Evolutionary conservation across 345 rosid genomes (phyloP), one percentile per base, ranked within the genome.

Genomic region (Populus alba): DNA sequence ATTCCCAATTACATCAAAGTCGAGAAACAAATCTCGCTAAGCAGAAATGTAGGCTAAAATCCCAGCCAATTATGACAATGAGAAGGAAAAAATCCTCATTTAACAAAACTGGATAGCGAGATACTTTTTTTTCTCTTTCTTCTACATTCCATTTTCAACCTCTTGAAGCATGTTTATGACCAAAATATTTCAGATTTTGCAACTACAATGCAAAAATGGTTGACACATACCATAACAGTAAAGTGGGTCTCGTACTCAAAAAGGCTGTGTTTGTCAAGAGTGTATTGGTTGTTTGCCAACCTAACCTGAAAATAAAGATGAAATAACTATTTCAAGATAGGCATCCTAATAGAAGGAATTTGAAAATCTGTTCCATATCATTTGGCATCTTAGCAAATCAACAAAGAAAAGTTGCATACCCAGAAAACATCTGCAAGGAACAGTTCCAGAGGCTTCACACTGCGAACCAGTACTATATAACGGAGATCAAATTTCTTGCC

Each of bases 171-270:
- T 20, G 68, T 35, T 49, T 43, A 59, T 15, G 25, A 53, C 70
- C 13, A n/a, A 62, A 59, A 37, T 63, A 37, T 41, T 55, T 38
- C 5, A 49, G 15, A 17, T 20, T 25, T 13, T 15, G 17, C 12
- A 61, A 74, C 53, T 49, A 51, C 12, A 53, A n/a, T 18, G 23
- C 22, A 35, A 29, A 3, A 49, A 70, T 38, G 68, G 75, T 23
- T 65, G 47, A 38, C 31, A 79, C 91, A 49, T 90, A 95, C 99
- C 99, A 95, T 95, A 43, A 95, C 99, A 31, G 98, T 95, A 83
- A 95, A 95, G 88, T 95, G 99, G 23, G 99, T 95, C 83, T 95
- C 99, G 16, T 92, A 95, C 84, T 93, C 98, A 77, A 90, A 92
- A 74, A 93, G 79, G 77, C 97, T 95, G 83, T 88, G 88, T 79